phyloP scores from a whole-genome alignment of 352 stramenopile genomes.

The Phytopythium aichiense region DNA sequence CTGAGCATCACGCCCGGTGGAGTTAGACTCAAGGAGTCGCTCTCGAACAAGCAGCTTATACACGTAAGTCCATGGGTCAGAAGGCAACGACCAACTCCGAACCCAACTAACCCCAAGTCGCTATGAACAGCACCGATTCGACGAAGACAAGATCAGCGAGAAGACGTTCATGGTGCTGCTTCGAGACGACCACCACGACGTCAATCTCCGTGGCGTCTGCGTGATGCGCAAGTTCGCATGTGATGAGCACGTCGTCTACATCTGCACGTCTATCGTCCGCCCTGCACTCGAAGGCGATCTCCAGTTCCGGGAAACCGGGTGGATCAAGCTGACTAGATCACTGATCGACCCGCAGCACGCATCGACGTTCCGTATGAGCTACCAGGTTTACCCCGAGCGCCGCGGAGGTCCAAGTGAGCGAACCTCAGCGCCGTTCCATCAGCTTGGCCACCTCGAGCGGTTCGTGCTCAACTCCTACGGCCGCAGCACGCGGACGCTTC shows the following conservation, averaged over 20 bases:
- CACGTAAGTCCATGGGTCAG: neutral
- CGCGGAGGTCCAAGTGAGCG: neutral
- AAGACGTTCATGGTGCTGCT: conserved; percentile 8
- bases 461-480: conserved; percentile 3
- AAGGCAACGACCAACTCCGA: neutral
- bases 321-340: neutral
- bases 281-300: neutral
- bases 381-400: conserved; percentile 1
- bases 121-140: neutral
- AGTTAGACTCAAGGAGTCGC: neutral
- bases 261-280: conserved; percentile 2
- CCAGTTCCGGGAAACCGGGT: conserved; percentile 2
- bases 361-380: neutral
- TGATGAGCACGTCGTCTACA: neutral
- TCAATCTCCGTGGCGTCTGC: conserved; percentile 4
- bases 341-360: neutral
- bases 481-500: neutral
- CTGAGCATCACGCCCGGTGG: neutral
- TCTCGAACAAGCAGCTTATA: conserved; percentile 1
- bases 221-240: conserved; percentile 3
- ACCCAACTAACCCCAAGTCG: neutral
- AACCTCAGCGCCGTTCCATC: neutral
- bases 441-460: neutral
- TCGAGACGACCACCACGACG: neutral
- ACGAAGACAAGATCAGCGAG: neutral